phyloP scores from a whole-genome alignment of 1,139 yeast genomes.

The Suhomyces coccinellae region DNA sequence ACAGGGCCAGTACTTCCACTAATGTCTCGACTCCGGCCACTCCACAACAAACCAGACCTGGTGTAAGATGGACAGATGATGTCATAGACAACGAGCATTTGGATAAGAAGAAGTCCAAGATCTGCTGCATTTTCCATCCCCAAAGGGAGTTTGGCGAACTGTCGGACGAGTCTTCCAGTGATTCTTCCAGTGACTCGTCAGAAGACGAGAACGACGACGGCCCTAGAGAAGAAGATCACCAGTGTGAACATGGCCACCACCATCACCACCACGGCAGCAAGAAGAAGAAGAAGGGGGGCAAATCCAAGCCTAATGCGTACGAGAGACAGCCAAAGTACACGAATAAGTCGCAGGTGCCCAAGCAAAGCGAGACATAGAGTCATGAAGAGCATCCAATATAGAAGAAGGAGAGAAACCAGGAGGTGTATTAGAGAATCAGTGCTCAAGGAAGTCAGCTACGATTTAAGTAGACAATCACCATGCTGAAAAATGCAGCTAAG shows the following conservation, averaged over 20 bases:
- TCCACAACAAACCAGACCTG: slow-evolving; percentile 27
- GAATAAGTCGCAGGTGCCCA: slow-evolving; percentile 24
- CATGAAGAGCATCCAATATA: slow-evolving; percentile 19
- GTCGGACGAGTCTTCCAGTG: slow-evolving; percentile 31
- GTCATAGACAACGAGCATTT: slow-evolving; percentile 87
- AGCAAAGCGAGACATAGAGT: background rate
- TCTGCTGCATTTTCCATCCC: slow-evolving; percentile 95
- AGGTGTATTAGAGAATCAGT: too few species aligned
- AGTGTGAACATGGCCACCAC: slow-evolving; percentile 11
- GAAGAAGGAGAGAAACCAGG: slow-evolving; percentile 48
- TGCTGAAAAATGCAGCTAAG: too few species aligned
- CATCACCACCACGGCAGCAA: background rate
- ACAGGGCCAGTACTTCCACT: background rate
- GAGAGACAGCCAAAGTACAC: slow-evolving; percentile 69
- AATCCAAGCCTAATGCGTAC: slow-evolving; percentile 64
- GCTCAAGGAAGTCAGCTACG: too few species aligned
- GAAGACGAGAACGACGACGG: slow-evolving; percentile 11
- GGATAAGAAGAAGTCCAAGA: slow-evolving; percentile 84
- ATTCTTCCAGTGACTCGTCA: slow-evolving; percentile 36
- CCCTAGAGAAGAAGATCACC: slow-evolving; percentile 7
- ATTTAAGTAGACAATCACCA: too few species aligned
- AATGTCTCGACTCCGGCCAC: background rate
- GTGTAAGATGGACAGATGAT: slow-evolving; percentile 81
- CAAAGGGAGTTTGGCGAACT: slow-evolving; percentile 58
- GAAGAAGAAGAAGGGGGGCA: slow-evolving; percentile 9